These are phyloP conservation scores for Aspergillus piperis DNA, from an alignment of 2,329 filamentous ascomycete species.

Conservation along the genomic window DNA sequence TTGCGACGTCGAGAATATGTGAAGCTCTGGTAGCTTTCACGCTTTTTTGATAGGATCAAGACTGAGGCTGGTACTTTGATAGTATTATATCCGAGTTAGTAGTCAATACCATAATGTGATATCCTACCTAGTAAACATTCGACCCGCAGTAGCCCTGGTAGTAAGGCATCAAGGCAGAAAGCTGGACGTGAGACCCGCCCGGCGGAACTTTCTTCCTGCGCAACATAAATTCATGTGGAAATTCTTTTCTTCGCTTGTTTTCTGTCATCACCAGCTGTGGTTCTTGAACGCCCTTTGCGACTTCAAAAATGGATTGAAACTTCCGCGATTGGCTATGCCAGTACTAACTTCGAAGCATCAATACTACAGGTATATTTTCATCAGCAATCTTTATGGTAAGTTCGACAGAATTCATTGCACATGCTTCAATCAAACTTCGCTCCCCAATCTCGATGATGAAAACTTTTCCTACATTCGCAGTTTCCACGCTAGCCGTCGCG, in stretches of 20 bases:
- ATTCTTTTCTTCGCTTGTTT: conserved; percentile 2
- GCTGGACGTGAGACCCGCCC: not conserved
- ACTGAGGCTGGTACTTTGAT: conserved; percentile 4
- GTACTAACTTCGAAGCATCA: not conserved
- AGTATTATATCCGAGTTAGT: not conserved
- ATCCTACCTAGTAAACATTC: not conserved
- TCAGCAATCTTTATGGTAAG: not conserved
- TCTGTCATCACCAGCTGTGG: not conserved
- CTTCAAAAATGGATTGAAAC: not conserved
- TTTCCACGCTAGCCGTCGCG: conserved; percentile 43
- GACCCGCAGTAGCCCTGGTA: not conserved
- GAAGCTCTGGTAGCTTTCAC: conserved; percentile 10
- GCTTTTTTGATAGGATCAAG: not conserved
- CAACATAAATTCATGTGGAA: not conserved
- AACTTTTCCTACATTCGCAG: conserved; percentile 46
- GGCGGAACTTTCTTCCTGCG: not conserved
- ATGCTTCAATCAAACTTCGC: not conserved
- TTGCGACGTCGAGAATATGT: not conserved
- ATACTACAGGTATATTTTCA: too few relatives aligned
- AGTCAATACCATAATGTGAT: not conserved
- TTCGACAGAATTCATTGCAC: not conserved
- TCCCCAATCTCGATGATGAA: conserved; percentile 38
- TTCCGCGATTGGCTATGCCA: not conserved
- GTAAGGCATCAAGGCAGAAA: not conserved
- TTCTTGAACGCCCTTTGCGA: not conserved